Evolutionary conservation across 2,329 filamentous ascomycete species (phyloP).

Genomic region (Geosmithia flava): DNA sequence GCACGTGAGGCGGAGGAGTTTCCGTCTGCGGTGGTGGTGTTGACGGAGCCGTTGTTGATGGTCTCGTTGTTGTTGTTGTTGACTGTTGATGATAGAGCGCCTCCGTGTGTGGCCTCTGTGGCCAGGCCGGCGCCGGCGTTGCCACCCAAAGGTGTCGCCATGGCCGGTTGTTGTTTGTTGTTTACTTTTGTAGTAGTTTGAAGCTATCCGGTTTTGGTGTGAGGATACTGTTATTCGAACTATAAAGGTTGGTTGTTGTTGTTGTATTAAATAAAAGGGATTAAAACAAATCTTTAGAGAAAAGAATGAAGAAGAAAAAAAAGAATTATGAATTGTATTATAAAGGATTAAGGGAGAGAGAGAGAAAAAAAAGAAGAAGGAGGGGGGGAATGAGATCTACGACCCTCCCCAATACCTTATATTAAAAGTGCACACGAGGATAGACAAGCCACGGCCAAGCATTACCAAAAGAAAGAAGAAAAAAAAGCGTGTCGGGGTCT

Average conservation of each 20-base stretch:
- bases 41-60: neutral
- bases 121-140: neutral
- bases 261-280: neutral
- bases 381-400: no score
- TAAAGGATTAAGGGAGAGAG: no score
- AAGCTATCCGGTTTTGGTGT: neutral
- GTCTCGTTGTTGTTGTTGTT: neutral
- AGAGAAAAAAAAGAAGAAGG: no score
- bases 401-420: no score
- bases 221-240: no score
- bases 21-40: neutral
- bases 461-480: no score
- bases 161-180: neutral
- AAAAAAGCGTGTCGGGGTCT: neutral
- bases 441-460: no score
- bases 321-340: no score
- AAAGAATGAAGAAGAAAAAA: no score
- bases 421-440: no score
- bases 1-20: neutral
- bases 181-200: neutral
- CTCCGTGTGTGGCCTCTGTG: neutral
- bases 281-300: neutral
- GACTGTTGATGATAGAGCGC: neutral
- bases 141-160: conserved; percentile 2
- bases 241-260: no score